Base-by-base conservation (phyloP, 139 green algal genomes). In the Penium margaritaceum region DNA sequence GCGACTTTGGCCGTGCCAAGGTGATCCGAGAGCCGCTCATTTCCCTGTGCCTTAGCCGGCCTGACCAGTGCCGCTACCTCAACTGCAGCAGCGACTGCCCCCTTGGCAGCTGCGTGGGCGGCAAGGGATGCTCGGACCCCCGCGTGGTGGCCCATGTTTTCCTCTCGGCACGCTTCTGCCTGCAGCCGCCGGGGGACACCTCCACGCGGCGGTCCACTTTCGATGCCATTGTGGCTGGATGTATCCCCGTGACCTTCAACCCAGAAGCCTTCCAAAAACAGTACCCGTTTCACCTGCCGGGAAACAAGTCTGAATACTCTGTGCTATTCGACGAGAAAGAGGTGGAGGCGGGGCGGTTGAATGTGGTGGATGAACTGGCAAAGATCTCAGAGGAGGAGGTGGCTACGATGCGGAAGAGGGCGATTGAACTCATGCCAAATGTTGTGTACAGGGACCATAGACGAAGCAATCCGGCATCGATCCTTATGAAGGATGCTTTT, bases 161-260 rank as follows among this genome's bases (percentile, higher is more conserved):
- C 21, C 62, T 69, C 33, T 27, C 24, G 29, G 36, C 37, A 19
- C 32, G 2, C 21, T 72, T 72, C 43, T 72, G 64, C 41, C 64
- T 72, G 24, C 64, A 72, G 41, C 64, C 64, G 39, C 38, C 5
- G 5, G 64, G 64, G 29, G 64, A 72, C 64, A 72, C 39, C 64
- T 27, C 64, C 19, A 30, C 30, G 24, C 41, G 64, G 43, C 38
- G 64, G 9, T 72, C 64, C 38, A 60, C 43, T 4, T 72, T 72
- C 24, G 64, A 72, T 39, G 24, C 64, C 24, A 27, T 72, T 17
- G 6, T 72, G 19, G 64, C 64, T 27, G 64, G 64, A 3, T 72
- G 64, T 39, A 72, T 72, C 30, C 64, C 64, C 41, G 41, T 72
- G 41, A 39, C 61, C 64, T 72, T 72, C 43, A 24, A 72, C 24